These are phyloP conservation scores for Stephanodiscus triporus DNA, from an alignment of 108 stramenopile genomes.

Conservation along the genomic window DNA sequence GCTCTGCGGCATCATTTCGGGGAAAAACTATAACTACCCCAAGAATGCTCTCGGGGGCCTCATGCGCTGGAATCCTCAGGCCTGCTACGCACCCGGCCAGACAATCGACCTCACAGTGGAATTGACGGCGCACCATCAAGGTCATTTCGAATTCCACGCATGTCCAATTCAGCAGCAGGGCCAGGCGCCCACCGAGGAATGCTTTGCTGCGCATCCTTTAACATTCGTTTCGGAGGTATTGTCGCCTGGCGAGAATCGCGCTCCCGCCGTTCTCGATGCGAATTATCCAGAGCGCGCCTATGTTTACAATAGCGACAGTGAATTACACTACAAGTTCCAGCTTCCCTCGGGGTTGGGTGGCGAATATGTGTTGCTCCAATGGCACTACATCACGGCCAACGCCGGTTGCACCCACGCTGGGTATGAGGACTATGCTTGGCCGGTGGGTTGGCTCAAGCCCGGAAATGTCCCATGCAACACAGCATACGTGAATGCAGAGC, in stretches of 20 bases:
- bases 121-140: conserved; percentile 56
- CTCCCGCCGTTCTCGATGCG: conserved; percentile 1
- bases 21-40: conserved; percentile 49
- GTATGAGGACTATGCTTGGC: no score
- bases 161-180: conserved; percentile 31
- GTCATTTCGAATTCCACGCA: conserved; percentile 53
- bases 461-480: no score
- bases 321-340: conserved; percentile 11
- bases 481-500: no score
- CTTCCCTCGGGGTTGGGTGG: conserved; percentile 47
- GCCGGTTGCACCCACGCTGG: no score
- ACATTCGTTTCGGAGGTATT: not conserved
- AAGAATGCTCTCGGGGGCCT: conserved; percentile 27
- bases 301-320: not conserved
- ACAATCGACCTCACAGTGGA: conserved; percentile 38
- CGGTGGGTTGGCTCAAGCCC: no score
- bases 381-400: conserved; percentile 69
- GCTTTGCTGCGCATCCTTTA: conserved; percentile 51
- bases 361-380: conserved; percentile 52
- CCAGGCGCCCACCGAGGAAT: conserved; percentile 44
- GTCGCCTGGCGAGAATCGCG: not conserved
- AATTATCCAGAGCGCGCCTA: conserved; percentile 53
- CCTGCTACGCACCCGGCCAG: conserved; percentile 35
- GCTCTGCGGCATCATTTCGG: conserved; percentile 23
- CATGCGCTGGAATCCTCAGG: conserved; percentile 43